Conservation (phyloP, 2,329 filamentous ascomycete species). For the Scopulariopsis brevicaulis region DNA sequence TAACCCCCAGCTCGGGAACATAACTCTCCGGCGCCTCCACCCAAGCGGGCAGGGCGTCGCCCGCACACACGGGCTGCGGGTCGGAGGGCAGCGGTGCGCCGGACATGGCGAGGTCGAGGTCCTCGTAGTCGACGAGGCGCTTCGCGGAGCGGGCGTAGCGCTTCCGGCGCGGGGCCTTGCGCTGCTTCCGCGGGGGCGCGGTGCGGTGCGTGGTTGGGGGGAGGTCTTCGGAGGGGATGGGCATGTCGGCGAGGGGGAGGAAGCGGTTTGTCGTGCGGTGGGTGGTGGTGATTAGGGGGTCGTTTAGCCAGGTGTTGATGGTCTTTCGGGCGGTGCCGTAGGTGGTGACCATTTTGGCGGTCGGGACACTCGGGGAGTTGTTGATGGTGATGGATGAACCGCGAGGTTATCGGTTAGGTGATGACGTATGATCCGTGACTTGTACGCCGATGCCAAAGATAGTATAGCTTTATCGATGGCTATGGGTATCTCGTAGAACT, state of each 20-base stretch:
- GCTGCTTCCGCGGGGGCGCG: background rate
- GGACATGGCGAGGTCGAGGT: conserved; percentile 1
- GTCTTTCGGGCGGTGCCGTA: background rate
- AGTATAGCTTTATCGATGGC: background rate
- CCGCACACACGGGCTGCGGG: background rate
- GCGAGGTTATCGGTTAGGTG: background rate
- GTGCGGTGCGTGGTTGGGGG: background rate
- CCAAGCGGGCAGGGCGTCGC: background rate
- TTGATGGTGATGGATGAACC: background rate
- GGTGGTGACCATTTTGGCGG: background rate
- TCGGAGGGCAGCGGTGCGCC: background rate
- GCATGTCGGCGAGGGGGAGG: conserved; percentile 2
- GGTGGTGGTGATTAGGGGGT: background rate
- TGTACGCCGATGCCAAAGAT: background rate
- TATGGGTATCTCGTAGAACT: background rate
- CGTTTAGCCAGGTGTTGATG: background rate
- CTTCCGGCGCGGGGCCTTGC: background rate
- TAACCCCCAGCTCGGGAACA: background rate
- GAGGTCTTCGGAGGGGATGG: background rate
- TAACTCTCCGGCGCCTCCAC: background rate
- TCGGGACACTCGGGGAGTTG: background rate
- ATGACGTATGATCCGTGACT: background rate
- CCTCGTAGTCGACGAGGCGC: background rate
- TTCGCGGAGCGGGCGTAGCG: background rate
- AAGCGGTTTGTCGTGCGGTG: background rate